Evolutionary conservation across 495 filamentous ascomycete genomes (phyloP), one percentile per base, ranked within the genome.

Genomic region (Trichoderma parareesei): DNA sequence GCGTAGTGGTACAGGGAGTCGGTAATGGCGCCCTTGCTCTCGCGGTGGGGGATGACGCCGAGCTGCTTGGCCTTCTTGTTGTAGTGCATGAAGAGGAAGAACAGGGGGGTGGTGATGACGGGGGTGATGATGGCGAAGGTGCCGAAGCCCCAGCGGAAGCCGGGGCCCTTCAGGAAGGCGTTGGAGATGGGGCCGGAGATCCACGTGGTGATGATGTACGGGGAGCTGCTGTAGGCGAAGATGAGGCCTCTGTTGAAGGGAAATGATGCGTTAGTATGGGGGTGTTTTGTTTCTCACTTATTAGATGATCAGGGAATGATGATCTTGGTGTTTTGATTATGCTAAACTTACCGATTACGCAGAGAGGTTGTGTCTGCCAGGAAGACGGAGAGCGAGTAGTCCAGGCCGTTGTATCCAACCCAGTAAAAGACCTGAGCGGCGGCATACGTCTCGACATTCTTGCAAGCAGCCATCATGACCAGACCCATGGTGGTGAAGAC

Each of bases 111-210:
- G 65, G 81, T 84, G 64, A 86, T 76, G 63, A 81, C 67, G 0
- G 85, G 84, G 37, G 78, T 77, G 67, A 87, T 75, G 66, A 88
- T 85, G 38, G 82, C 74, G 68, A 87, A 88, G 27, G 78, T 75
- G 40, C 85, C 87, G 68, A 83, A 88, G 16, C 77, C 82, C 88
- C 87, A 90, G 43, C 85, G 79, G 79, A 81, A 90, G 59, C 79
- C 76, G 16, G 76, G 71, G 1, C 78, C 69, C 35, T 76, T 61
- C 48, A 81, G 71, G 66, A 87, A 77, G 16, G 72, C 72, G 5
- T 78, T 65, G 4, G 82, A 73, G 5, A 81, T 74, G 37, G 77
- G 78, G 5, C 80, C 73, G 5, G 78, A 78, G 38, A 80, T 74
- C 65, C 83, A 80, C 60, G 84, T 84, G 35, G 86, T 88, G 66